These are phyloP conservation scores for Vitis riparia DNA, from an alignment of 164 flowering plant species.

Conservation along the genomic window DNA sequence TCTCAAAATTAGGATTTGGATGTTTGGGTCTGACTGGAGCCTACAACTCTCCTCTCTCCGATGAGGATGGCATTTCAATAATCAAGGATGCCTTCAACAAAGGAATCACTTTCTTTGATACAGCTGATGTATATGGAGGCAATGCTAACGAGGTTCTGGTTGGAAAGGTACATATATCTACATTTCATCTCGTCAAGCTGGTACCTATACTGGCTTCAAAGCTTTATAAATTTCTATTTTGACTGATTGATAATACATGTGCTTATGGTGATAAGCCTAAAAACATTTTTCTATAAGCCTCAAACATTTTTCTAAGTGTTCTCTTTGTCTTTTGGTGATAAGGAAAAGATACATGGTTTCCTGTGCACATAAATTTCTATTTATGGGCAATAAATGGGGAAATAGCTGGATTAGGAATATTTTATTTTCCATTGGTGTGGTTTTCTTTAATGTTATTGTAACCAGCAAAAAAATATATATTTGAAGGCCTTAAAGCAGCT, in stretches of 20 bases:
- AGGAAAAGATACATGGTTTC: no score
- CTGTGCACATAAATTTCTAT: no score
- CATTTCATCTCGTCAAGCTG: neutral
- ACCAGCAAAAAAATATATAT: neutral
- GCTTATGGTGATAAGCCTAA: no score
- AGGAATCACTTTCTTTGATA: conserved; percentile 73
- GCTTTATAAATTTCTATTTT: neutral
- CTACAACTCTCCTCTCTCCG: conserved; percentile 50
- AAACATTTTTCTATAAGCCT: no score
- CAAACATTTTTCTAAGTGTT: no score
- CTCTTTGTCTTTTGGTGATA: no score
- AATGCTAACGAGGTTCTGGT: conserved; percentile 53
- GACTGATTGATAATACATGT: no score
- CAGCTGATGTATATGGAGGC: conserved; percentile 58
- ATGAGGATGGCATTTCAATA: conserved; percentile 49
- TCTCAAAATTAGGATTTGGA: conserved; percentile 68
- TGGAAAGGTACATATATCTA: conserved; percentile 39
- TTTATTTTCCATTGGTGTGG: neutral
- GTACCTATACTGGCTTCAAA: neutral
- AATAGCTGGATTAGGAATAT: neutral
- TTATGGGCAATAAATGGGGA: no score
- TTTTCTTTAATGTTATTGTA: no score
- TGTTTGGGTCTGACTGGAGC: conserved; percentile 55
- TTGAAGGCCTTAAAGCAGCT: conserved; percentile 27
- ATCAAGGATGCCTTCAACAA: conserved; percentile 45